These are phyloP conservation scores for Solanum boliviense DNA, from an alignment of 257 asterid genomes.

Conservation along the genomic window DNA sequence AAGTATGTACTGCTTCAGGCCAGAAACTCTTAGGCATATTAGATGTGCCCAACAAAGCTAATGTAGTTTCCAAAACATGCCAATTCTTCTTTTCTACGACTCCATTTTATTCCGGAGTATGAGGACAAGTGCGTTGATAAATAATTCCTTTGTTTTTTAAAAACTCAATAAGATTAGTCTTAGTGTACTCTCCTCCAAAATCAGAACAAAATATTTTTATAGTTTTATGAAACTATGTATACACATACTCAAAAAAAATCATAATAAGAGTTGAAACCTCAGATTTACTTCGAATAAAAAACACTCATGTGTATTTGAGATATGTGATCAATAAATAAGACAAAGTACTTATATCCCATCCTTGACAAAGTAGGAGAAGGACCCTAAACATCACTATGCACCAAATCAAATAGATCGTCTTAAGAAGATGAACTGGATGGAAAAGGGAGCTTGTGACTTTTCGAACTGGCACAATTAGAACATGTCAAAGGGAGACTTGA, in stretches of 20 bases:
- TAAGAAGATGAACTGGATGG: background rate
- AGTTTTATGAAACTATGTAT: background rate
- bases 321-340: background rate
- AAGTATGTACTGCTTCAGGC: background rate
- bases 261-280: background rate
- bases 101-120: background rate
- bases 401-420: background rate
- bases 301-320: background rate
- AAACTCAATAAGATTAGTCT: background rate
- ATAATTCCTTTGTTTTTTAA: too few relatives aligned
- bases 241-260: background rate
- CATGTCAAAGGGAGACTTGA: background rate
- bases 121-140: background rate
- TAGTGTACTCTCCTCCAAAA: background rate
- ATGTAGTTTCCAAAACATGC: background rate
- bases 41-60: background rate
- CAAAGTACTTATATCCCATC: background rate
- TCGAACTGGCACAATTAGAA: background rate
- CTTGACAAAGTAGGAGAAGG: background rate
- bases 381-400: background rate
- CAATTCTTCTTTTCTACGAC: background rate
- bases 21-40: background rate
- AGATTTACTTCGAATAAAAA: too few relatives aligned
- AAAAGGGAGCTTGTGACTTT: background rate
- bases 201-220: too few relatives aligned